Conservation (phyloP, 495 filamentous ascomycete genomes). For the Penicillium canariense region DNA sequence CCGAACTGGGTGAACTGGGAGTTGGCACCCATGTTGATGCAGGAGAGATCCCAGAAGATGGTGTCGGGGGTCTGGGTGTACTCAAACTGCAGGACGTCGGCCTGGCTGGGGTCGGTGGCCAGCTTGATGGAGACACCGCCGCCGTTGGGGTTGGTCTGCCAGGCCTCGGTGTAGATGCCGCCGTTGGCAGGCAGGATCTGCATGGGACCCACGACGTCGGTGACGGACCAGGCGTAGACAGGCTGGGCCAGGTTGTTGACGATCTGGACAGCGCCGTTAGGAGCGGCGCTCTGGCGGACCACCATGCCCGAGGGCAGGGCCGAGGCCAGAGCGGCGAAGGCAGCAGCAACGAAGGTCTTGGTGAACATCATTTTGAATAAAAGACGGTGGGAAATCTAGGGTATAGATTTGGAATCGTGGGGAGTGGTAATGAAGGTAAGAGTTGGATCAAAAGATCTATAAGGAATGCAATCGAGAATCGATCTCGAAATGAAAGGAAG, state of each 20-base stretch:
- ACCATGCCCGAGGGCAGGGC: slow-evolving; percentile 37
- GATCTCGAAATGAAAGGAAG: slow-evolving; percentile 28
- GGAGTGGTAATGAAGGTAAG: slow-evolving; percentile 13
- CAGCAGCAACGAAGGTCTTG: slow-evolving; percentile 41
- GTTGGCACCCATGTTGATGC: slow-evolving; percentile 39
- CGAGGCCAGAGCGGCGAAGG: slow-evolving; percentile 36
- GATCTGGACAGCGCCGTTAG: slow-evolving; percentile 33
- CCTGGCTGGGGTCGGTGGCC: slow-evolving; percentile 25
- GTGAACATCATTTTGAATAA: slow-evolving; percentile 45
- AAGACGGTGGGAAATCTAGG: slow-evolving; percentile 12
- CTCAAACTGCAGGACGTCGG: slow-evolving; percentile 46
- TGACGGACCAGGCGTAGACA: slow-evolving; percentile 45
- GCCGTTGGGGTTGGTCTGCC: slow-evolving; percentile 38
- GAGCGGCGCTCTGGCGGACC: slow-evolving; percentile 22
- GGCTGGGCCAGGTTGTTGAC: slow-evolving; percentile 39
- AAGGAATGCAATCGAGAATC: slow-evolving; percentile 26
- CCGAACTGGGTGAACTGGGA: slow-evolving; percentile 43
- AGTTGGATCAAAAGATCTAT: slow-evolving; percentile 30
- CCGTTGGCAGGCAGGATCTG: slow-evolving; percentile 29
- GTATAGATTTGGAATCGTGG: slow-evolving; percentile 19
- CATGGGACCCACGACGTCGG: slow-evolving; percentile 29
- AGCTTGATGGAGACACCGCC: slow-evolving; percentile 48
- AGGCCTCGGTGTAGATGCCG: slow-evolving; percentile 36
- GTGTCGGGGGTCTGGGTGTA: slow-evolving; percentile 37
- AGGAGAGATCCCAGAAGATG: slow-evolving; percentile 47